These are phyloP conservation scores for Rhynchospora pubera DNA, from an alignment of 176 grass and related monocot species.

Conservation along the genomic window DNA sequence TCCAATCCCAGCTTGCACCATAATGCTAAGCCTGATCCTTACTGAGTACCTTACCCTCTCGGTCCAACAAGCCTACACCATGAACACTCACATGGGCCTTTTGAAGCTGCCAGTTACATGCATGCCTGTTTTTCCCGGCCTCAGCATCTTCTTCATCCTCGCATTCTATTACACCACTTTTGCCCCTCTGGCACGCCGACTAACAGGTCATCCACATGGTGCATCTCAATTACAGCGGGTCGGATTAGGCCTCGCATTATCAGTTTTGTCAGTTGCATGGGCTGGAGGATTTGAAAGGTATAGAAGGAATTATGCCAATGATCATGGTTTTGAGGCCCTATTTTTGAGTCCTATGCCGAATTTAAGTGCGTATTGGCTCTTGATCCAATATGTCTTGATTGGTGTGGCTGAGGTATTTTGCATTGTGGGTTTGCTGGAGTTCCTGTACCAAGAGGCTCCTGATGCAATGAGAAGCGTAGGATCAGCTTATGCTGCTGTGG, in stretches of 20 bases:
- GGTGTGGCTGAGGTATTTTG: conserved; percentile 91
- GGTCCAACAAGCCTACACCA: conserved; percentile 84
- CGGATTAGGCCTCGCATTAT: conserved; percentile 63
- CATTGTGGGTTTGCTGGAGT: conserved; percentile 81
- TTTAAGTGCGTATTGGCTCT: conserved; percentile 83
- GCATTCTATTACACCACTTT: conserved; percentile 79
- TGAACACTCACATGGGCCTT: conserved; percentile 57
- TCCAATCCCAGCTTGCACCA: conserved; percentile 69
- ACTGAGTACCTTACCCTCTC: conserved; percentile 93
- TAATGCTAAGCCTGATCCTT: conserved; percentile 73
- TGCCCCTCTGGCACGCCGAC: conserved; percentile 49
- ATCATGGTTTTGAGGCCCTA: conserved; percentile 43
- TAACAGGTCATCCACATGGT: conserved; percentile 84
- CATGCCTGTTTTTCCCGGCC: conserved; percentile 95
- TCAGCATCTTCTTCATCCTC: conserved; percentile 78
- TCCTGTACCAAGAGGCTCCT: conserved; percentile 93
- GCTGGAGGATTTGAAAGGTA: conserved; percentile 77
- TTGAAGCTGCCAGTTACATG: conserved; percentile 71
- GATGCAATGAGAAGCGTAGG: conserved; percentile 94
- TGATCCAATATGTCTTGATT: conserved; percentile 91
- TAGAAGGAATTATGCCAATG: conserved; percentile 52
- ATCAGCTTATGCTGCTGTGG: conserved; percentile 74
- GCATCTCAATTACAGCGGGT: conserved; percentile 87
- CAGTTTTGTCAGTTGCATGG: conserved; percentile 71
- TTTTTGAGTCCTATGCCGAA: conserved; percentile 75